These are phyloP conservation scores for Cutaneotrichosporon mucoides DNA, from an alignment of 1,284 basidiomycete species.

Conservation along the genomic window DNA sequence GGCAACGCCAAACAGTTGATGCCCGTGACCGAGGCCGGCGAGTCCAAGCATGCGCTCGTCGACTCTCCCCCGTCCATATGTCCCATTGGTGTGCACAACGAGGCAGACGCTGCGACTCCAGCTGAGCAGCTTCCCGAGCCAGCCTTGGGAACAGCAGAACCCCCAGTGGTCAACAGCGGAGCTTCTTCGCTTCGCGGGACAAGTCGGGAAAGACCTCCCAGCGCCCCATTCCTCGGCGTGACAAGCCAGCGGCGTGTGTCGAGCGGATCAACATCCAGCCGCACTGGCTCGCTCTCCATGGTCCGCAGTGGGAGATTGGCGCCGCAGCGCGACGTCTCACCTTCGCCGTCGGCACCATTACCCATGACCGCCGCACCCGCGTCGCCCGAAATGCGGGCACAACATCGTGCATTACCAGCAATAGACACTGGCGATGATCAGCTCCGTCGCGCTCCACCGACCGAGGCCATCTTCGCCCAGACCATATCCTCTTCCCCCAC, in stretches of 20 bases:
- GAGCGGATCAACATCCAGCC: conserved; percentile 30
- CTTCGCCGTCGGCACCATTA: neutral
- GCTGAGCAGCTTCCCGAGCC: neutral
- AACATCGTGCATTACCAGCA: neutral
- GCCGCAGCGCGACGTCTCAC: conserved; percentile 14
- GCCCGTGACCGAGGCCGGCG: conserved; percentile 14
- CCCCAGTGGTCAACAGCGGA: no score
- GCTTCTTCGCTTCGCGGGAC: neutral
- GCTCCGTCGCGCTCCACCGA: neutral
- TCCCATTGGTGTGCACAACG: neutral
- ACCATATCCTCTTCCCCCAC: neutral
- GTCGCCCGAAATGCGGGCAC: neutral
- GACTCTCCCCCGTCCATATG: neutral
- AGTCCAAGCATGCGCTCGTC: conserved; percentile 9
- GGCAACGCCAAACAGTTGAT: neutral
- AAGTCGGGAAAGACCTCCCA: neutral
- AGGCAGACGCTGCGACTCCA: neutral
- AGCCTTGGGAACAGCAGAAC: no score
- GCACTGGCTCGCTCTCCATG: conserved; percentile 39
- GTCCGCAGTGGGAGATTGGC: conserved; percentile 35
- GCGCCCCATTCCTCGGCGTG: conserved; percentile 12
- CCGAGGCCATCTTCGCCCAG: neutral
- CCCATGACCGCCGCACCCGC: neutral
- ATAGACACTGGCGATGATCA: conserved; percentile 3
- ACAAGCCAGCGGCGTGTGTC: conserved; percentile 15